phyloP scores from a whole-genome alignment of 192 early-diverging fungal genomes.

The Lobosporangium transversale region DNA sequence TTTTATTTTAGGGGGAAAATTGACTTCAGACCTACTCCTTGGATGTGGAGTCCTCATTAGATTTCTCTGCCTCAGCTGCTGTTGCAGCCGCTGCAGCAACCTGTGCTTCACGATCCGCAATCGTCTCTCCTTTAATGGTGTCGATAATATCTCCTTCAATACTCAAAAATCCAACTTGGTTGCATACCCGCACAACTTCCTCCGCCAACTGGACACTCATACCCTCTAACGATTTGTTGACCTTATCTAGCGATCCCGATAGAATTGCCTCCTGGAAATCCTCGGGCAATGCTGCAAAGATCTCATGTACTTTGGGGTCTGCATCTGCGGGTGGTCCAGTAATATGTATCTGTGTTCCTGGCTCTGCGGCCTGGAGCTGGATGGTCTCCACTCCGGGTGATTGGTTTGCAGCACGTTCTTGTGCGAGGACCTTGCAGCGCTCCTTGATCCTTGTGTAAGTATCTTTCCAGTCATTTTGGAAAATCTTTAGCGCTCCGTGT shows the following conservation, averaged over 20 bases:
- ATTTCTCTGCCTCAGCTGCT: slow-evolving; percentile 1
- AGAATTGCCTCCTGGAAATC: slow-evolving; percentile 81
- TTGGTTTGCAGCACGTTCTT: slow-evolving; percentile 58
- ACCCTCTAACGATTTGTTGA: slow-evolving; percentile 83
- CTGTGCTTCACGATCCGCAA: slow-evolving; percentile 43
- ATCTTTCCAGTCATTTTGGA: slow-evolving; percentile 84
- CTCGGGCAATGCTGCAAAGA: slow-evolving; percentile 75
- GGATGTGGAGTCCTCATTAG: neutral
- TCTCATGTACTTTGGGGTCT: slow-evolving; percentile 69
- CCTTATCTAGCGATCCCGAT: slow-evolving; percentile 79
- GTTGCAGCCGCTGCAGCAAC: slow-evolving; percentile 37
- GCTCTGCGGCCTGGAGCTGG: slow-evolving; percentile 75
- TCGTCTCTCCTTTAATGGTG: slow-evolving; percentile 55
- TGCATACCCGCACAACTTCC: slow-evolving; percentile 76
- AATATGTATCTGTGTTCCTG: slow-evolving; percentile 76
- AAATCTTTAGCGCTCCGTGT: slow-evolving; percentile 77
- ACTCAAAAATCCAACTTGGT: slow-evolving; percentile 73
- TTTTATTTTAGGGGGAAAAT: too few species aligned
- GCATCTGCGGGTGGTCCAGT: slow-evolving; percentile 70
- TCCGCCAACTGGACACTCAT: slow-evolving; percentile 79
- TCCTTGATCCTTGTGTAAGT: slow-evolving; percentile 84
- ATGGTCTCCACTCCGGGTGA: slow-evolving; percentile 68
- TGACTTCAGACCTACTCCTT: too few species aligned
- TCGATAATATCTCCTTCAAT: slow-evolving; percentile 56
- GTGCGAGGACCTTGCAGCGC: slow-evolving; percentile 73